Conservation (phyloP, 148 eudicot genomes). For the Fagopyrum esculentum region DNA sequence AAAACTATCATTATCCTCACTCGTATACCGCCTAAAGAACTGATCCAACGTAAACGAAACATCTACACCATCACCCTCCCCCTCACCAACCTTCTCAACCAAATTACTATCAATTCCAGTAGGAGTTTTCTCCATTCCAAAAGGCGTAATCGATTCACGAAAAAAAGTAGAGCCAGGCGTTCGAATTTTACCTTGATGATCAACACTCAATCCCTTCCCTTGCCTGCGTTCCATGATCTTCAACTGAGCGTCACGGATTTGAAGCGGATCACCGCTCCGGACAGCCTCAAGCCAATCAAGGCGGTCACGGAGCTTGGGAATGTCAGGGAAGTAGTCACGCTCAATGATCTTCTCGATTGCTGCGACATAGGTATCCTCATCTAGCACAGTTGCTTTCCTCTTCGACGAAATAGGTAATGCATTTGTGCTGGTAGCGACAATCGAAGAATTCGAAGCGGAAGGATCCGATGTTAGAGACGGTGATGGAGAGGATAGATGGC, state of each 20-base stretch:
- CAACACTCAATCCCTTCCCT: constrained; percentile 15
- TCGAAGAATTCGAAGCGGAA: constrained; percentile 15
- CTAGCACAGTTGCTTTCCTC: constrained; percentile 37
- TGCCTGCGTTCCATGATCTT: constrained; percentile 75
- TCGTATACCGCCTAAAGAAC: constrained; percentile 76
- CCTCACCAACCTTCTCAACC: neutral
- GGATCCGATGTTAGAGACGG: constrained; percentile 24
- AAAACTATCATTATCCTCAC: constrained; percentile 91
- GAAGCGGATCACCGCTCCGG: constrained; percentile 59
- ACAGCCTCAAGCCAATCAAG: constrained; percentile 91
- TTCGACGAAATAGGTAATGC: constrained; percentile 14
- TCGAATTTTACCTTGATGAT: constrained; percentile 28
- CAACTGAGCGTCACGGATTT: constrained; percentile 83
- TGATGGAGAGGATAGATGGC: constrained; percentile 72
- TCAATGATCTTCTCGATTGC: constrained; percentile 87
- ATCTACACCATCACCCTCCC: constrained; percentile 28
- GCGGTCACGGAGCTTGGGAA: constrained; percentile 88
- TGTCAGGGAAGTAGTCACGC: constrained; percentile 92
- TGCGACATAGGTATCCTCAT: constrained; percentile 82
- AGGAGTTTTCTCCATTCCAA: constrained; percentile 40
- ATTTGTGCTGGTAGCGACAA: neutral
- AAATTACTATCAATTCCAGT: constrained; percentile 19
- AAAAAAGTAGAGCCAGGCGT: constrained; percentile 75
- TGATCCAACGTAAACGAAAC: constrained; percentile 45
- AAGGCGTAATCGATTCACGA: constrained; percentile 43